A percentile compares a stretch with the other conserved stretches of the same genome.
Evolutionary conservation across 1,284 basidiomycete species (phyloP).

Genomic region (Cystobasidium slooffiae): DNA sequence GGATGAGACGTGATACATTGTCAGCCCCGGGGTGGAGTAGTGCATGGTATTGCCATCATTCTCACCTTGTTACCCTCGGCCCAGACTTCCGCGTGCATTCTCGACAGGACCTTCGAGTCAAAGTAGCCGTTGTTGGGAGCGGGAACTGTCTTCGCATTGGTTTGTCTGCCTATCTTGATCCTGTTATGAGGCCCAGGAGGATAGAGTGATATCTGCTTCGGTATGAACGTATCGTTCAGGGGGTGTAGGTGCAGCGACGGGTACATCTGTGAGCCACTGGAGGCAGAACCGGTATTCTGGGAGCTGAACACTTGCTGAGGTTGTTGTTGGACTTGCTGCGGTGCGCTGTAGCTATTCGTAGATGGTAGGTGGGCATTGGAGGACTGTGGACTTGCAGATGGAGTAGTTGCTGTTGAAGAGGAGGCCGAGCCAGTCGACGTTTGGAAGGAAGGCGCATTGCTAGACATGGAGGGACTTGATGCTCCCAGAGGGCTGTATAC

Average conservation of each 20-base stretch:
- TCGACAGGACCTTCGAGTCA: constrained; percentile 92
- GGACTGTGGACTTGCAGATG: constrained; percentile 37
- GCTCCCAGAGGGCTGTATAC: constrained; percentile 36
- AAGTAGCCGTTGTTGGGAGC: constrained; percentile 96
- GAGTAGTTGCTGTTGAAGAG: constrained; percentile 42
- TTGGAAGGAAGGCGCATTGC: constrained; percentile 24
- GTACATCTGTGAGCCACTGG: constrained; percentile 43
- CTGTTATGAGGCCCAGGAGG: constrained; percentile 64
- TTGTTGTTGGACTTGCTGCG: constrained; percentile 22
- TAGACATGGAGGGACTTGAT: constrained; percentile 24
- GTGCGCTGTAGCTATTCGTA: background rate
- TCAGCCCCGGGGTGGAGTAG: background rate
- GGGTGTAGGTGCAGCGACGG: constrained; percentile 84
- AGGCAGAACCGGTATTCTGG: background rate
- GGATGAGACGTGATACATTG: background rate
- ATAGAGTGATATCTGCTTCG: constrained; percentile 89
- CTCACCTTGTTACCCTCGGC: constrained; percentile 70
- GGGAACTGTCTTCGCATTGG: constrained; percentile 93
- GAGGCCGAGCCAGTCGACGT: constrained; percentile 9
- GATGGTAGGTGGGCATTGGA: constrained; percentile 16
- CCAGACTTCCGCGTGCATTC: constrained; percentile 98
- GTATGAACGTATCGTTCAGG: constrained; percentile 92
- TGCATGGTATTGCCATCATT: background rate
- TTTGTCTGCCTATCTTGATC: constrained; percentile 96
- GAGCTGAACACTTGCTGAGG: background rate